Evolutionary conservation across 805 yeast species (phyloP).

Genomic region (Yarrowia porcina): DNA sequence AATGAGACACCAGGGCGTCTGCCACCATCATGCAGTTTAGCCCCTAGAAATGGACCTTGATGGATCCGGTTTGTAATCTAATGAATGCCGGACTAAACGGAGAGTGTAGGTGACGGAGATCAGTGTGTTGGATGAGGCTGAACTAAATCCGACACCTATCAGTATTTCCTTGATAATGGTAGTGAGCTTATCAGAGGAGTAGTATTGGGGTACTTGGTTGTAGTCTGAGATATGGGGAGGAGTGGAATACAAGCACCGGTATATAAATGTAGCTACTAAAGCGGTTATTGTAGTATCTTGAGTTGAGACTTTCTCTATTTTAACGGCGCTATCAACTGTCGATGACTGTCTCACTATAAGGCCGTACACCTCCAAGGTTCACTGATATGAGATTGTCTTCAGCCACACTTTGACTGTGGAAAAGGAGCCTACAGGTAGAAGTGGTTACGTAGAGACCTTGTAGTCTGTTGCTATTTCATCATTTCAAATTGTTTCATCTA

Average conservation of each 20-base stretch:
- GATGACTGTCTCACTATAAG: background rate
- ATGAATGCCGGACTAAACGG: background rate
- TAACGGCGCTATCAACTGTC: no score
- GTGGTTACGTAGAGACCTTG: no score
- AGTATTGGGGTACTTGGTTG: no score
- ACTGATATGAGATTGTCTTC: background rate
- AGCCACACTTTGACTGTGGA: background rate
- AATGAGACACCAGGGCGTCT: background rate
- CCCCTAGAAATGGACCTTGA: constrained; percentile 9
- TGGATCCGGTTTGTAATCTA: background rate
- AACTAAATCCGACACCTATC: background rate
- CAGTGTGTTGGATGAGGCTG: background rate
- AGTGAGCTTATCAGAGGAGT: background rate
- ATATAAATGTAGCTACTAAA: no score
- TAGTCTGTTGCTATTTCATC: no score
- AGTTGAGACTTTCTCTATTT: no score
- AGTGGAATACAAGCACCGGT: no score
- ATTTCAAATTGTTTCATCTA: no score
- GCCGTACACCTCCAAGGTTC: background rate
- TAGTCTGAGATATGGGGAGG: no score
- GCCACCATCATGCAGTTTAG: constrained; percentile 16
- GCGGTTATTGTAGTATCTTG: no score
- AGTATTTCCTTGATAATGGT: no score
- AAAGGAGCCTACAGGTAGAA: no score
- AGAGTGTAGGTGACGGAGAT: background rate